phyloP scores from a whole-genome alignment of 331 rosid species.

The Quercus tomentella region DNA sequence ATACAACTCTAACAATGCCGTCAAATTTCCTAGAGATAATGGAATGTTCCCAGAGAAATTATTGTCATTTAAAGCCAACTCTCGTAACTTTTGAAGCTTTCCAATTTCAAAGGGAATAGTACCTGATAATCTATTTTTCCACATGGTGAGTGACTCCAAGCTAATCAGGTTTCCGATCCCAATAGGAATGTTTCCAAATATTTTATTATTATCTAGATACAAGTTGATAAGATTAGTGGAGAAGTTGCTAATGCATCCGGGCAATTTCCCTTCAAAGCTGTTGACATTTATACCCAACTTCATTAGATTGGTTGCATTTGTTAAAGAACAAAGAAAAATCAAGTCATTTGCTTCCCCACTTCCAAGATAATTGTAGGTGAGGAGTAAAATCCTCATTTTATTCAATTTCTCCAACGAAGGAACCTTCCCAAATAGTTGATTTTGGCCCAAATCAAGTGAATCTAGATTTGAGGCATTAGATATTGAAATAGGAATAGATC shows the following conservation, averaged over 20 bases:
- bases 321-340: background rate
- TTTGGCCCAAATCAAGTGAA: background rate
- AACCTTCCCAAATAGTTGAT: constrained; percentile 9
- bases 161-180: background rate
- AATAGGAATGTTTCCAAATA: background rate
- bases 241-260: background rate
- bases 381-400: background rate
- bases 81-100: background rate
- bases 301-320: background rate
- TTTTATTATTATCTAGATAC: background rate
- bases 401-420: background rate
- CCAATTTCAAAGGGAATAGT: background rate
- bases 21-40: background rate
- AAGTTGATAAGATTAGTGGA: background rate
- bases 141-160: background rate
- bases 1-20: background rate
- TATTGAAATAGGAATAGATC: no score
- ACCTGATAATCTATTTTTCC: background rate
- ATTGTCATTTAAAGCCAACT: background rate
- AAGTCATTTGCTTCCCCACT: background rate
- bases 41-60: background rate
- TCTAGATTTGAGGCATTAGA: background rate
- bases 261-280: no score
- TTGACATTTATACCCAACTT: no score
- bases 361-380: background rate